These are phyloP conservation scores for Thalassiosira sp. DNA, from an alignment of 352 stramenopile species.

Conservation along the genomic window DNA sequence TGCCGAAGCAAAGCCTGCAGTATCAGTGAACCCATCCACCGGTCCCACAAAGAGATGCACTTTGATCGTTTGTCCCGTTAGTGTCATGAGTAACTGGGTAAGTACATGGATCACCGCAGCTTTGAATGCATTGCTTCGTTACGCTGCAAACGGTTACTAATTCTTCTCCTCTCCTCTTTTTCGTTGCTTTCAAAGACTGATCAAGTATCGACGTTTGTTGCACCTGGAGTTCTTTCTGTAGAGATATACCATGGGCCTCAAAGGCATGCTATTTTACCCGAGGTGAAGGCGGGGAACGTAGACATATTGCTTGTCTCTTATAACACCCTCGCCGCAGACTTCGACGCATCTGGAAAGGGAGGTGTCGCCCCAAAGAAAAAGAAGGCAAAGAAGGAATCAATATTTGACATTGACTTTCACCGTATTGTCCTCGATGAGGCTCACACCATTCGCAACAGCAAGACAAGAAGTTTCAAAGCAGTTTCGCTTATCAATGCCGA, in stretches of 20 bases:
- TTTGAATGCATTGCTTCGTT: too few species aligned
- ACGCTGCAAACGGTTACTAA: too few species aligned
- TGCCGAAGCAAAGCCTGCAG: neutral
- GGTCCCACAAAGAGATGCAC: conserved; percentile 39
- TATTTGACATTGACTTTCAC: conserved; percentile 72
- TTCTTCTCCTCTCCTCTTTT: too few species aligned
- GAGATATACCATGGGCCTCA: conserved; percentile 49
- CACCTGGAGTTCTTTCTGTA: conserved; percentile 49
- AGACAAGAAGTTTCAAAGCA: conserved; percentile 51
- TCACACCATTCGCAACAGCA: conserved; percentile 59
- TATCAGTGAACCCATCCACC: neutral
- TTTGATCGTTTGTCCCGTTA: conserved; percentile 75
- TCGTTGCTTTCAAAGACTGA: too few species aligned
- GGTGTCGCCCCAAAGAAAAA: conserved; percentile 21
- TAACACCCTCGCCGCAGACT: conserved; percentile 62
- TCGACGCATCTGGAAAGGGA: conserved; percentile 24
- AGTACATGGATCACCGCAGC: too few species aligned
- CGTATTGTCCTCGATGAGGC: conserved; percentile 80
- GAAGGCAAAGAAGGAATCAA: conserved; percentile 31
- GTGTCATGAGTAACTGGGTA: conserved; percentile 75
- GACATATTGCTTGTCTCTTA: conserved; percentile 68
- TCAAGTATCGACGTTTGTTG: conserved; percentile 54
- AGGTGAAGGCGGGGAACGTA: conserved; percentile 41
- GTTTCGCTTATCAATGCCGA: conserved; percentile 78
- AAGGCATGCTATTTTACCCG: conserved; percentile 34